These are phyloP conservation scores for Phytopythium helicoides DNA, from an alignment of 352 stramenopile species.

Conservation along the genomic window DNA sequence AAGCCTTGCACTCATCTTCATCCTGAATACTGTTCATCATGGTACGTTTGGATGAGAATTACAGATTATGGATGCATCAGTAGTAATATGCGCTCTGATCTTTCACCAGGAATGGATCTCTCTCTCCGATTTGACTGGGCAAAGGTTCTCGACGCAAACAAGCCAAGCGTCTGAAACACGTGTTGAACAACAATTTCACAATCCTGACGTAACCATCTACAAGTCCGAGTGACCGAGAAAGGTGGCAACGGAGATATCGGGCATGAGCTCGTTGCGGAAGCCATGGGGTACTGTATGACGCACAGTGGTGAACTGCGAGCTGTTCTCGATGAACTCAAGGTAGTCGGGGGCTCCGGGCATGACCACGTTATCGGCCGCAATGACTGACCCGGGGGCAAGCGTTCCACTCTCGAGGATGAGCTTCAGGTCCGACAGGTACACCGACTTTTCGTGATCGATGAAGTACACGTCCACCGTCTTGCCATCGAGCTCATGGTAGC, in stretches of 20 bases:
- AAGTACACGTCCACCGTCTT: conserved; percentile 51
- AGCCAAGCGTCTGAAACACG: background rate
- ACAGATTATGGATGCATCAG: background rate
- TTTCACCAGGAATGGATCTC: conserved; percentile 11
- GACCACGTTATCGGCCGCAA: conserved; percentile 47
- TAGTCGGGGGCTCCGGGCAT: conserved; percentile 43
- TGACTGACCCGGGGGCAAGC: conserved; percentile 28
- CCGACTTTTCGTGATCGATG: conserved; percentile 47
- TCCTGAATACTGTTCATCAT: conserved; percentile 15
- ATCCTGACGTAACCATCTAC: no score
- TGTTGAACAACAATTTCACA: no score
- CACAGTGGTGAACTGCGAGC: conserved; percentile 29
- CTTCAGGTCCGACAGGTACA: conserved; percentile 46
- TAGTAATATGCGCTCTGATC: background rate
- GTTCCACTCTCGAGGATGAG: conserved; percentile 37
- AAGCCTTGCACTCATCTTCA: conserved; percentile 25
- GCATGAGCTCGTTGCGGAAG: conserved; percentile 9
- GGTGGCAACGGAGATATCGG: conserved; percentile 26
- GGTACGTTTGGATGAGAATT: background rate
- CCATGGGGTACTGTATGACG: conserved; percentile 18
- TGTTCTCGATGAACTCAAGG: conserved; percentile 36
- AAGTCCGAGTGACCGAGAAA: conserved; percentile 6
- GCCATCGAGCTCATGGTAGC: conserved; percentile 27
- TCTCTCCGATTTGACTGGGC: conserved; percentile 17
- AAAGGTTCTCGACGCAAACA: conserved; percentile 11